Conservation (phyloP, 129 eudicot genomes). For the Lonicera japonica region DNA sequence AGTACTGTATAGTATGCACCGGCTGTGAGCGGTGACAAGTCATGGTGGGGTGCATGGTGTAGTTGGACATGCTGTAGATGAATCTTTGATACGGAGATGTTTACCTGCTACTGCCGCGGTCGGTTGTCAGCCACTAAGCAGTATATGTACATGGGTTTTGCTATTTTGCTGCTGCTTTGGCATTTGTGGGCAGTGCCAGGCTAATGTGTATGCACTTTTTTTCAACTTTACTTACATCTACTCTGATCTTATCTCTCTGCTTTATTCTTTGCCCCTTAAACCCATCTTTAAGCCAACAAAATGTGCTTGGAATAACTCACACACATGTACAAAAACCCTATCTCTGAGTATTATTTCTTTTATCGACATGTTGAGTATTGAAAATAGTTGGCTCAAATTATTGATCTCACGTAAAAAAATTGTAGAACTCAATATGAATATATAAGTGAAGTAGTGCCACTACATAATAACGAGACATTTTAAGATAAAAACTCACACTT, state of each 20-base stretch:
- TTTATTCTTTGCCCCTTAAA: slow-evolving; percentile 22
- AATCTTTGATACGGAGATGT: neutral
- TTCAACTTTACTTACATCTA: slow-evolving; percentile 11
- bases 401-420: too few species aligned
- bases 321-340: slow-evolving; percentile 2
- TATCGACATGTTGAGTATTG: too few species aligned
- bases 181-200: neutral
- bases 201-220: neutral
- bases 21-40: slow-evolving; percentile 36
- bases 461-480: too few species aligned
- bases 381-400: too few species aligned
- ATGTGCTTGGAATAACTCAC: slow-evolving; percentile 21
- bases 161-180: slow-evolving; percentile 15
- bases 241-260: slow-evolving; percentile 8
- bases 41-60: slow-evolving; percentile 13
- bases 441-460: too few species aligned
- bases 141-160: neutral
- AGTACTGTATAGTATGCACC: slow-evolving; percentile 18
- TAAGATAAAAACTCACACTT: too few species aligned
- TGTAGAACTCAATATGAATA: too few species aligned
- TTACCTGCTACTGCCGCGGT: slow-evolving; percentile 31
- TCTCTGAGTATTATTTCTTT: too few species aligned
- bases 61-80: neutral
- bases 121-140: slow-evolving; percentile 33
- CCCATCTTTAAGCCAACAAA: slow-evolving; percentile 24